A percentile compares a stretch with the other conserved stretches of the same genome.
Conservation (phyloP, 2,329 filamentous ascomycete species). For the Hypoxylon sp. region DNA sequence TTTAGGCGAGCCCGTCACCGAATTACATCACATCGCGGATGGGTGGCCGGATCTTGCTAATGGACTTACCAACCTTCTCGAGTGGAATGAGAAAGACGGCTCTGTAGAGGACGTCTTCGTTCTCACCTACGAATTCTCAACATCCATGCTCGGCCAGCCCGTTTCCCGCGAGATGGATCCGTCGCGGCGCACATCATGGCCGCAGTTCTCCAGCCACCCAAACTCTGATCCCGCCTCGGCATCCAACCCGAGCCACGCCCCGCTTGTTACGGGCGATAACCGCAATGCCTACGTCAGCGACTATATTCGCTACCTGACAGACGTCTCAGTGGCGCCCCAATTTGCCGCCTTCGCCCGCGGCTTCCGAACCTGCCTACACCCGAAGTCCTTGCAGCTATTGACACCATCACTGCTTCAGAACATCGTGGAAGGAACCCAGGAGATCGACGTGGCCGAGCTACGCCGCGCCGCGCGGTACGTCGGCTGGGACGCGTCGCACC, state of each 20-base stretch:
- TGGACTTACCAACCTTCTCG: slow-evolving; percentile 79
- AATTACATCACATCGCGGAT: slow-evolving; percentile 83
- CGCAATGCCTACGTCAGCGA: slow-evolving; percentile 83
- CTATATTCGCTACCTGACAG: slow-evolving; percentile 87
- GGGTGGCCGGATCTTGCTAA: slow-evolving; percentile 88
- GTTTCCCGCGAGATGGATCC: slow-evolving; percentile 70
- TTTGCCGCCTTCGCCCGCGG: slow-evolving; percentile 85
- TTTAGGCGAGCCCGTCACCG: slow-evolving; percentile 76
- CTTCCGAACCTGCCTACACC: slow-evolving; percentile 81
- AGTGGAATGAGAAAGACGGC: slow-evolving; percentile 82
- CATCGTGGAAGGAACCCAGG: slow-evolving; percentile 85
- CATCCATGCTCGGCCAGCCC: slow-evolving; percentile 69
- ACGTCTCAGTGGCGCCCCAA: slow-evolving; percentile 82
- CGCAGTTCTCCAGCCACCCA: slow-evolving; percentile 61
- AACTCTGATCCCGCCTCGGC: slow-evolving; percentile 51
- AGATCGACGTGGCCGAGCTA: slow-evolving; percentile 83
- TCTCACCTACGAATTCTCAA: slow-evolving; percentile 88
- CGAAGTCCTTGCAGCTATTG: slow-evolving; percentile 79
- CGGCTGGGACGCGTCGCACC: slow-evolving; percentile 79
- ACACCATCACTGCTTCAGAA: slow-evolving; percentile 79
- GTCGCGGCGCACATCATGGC: slow-evolving; percentile 64
- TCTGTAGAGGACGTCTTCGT: slow-evolving; percentile 85
- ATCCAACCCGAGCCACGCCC: slow-evolving; percentile 68
- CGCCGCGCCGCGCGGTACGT: slow-evolving; percentile 82
- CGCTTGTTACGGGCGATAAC: slow-evolving; percentile 85